A percentile compares a stretch with the other conserved stretches of the same genome.
Conservation (phyloP, 768 basidiomycete species). For the Amanita pseudoporphyria region DNA sequence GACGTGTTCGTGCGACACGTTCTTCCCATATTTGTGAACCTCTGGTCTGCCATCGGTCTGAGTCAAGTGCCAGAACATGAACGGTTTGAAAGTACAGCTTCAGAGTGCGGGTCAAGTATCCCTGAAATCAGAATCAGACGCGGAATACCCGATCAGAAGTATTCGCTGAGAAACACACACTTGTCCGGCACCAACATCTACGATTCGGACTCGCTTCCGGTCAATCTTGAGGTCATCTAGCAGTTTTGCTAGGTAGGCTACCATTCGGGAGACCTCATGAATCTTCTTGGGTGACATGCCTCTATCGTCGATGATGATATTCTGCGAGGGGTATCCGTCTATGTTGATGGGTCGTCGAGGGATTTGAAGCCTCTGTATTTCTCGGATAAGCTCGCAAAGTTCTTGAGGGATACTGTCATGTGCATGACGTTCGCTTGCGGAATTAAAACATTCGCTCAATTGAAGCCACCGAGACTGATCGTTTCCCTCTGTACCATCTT, state of each 20-base stretch:
- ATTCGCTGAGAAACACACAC: constrained; percentile 21
- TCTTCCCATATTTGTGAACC: constrained; percentile 42
- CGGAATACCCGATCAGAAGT: not conserved
- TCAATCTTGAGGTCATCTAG: constrained; percentile 12
- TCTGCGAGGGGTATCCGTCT: not conserved
- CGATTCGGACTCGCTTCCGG: constrained; percentile 27
- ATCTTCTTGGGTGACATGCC: constrained; percentile 73
- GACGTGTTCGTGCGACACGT: constrained; percentile 14
- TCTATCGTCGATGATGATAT: constrained; percentile 10
- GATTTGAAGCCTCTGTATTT: constrained; percentile 5
- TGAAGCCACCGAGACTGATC: not conserved
- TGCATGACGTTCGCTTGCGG: not conserved
- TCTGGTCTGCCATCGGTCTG: constrained; percentile 44
- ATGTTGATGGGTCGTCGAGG: constrained; percentile 6
- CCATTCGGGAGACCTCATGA: constrained; percentile 64
- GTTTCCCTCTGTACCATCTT: not conserved
- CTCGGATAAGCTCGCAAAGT: constrained; percentile 2
- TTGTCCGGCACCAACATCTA: constrained; percentile 72
- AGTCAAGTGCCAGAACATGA: constrained; percentile 61
- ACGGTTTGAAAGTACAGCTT: constrained; percentile 21
- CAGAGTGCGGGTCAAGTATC: constrained; percentile 51
- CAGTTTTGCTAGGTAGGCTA: constrained; percentile 32
- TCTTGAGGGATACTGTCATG: constrained; percentile 3
- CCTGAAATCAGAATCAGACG: constrained; percentile 24
- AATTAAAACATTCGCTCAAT: constrained; percentile 5